phyloP scores from a whole-genome alignment of 306 rosid species.

The Pyrus betulifolia region DNA sequence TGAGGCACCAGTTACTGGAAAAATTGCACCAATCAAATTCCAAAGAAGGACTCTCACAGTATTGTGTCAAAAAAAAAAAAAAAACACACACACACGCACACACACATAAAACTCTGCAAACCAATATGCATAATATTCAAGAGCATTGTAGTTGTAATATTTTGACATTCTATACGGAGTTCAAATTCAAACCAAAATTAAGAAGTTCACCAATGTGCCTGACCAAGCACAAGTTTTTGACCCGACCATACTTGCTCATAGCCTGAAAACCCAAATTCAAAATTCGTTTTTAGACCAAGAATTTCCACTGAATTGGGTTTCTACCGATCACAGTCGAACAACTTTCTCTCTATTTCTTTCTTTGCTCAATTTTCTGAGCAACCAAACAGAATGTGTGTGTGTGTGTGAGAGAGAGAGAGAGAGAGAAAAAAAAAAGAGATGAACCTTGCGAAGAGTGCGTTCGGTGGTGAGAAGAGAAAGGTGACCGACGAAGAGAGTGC shows the following conservation, averaged over 20 bases:
- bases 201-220: slow-evolving; percentile 69
- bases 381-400: neutral
- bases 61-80: neutral
- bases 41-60: neutral
- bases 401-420: too few relatives aligned
- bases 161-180: neutral
- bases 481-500: slow-evolving; percentile 73
- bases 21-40: neutral
- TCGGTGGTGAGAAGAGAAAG: slow-evolving; percentile 68
- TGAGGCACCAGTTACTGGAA: slow-evolving; percentile 86
- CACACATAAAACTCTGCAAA: neutral
- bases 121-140: neutral
- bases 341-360: neutral
- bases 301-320: neutral
- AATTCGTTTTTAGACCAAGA: neutral
- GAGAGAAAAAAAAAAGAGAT: too few relatives aligned
- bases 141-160: neutral
- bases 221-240: slow-evolving; percentile 74
- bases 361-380: neutral
- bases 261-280: slow-evolving; percentile 49
- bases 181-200: neutral
- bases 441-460: slow-evolving; percentile 52
- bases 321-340: neutral
- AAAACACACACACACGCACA: too few relatives aligned
- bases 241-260: slow-evolving; percentile 70